A percentile compares a stretch with the other conserved stretches of the same genome.
phyloP scores from a whole-genome alignment of 2,329 filamentous ascomycete species.

The Leptographium lundbergii region DNA sequence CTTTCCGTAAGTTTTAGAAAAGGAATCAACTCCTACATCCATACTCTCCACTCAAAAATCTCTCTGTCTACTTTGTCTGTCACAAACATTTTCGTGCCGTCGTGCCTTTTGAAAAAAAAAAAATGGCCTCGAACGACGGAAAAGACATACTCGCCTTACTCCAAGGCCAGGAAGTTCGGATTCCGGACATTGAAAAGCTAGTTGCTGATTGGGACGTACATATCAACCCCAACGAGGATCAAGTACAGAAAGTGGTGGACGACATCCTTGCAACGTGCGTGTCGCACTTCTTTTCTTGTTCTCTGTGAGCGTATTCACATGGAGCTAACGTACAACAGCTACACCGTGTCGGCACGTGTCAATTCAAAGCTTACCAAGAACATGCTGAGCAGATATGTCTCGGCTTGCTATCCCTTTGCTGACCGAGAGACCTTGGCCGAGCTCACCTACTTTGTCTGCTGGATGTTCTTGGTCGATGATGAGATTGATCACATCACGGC shows the following conservation, averaged over 20 bases:
- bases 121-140: not conserved
- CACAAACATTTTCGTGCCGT: not conserved
- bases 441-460: not conserved
- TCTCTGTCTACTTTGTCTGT: not conserved
- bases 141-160: not conserved
- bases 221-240: not conserved
- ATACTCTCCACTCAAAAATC: too few relatives aligned
- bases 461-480: not conserved
- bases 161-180: not conserved
- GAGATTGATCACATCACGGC: not conserved
- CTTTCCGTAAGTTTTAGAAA: too few relatives aligned
- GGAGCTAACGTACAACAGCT: not conserved
- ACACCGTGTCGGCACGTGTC: not conserved
- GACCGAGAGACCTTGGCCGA: not conserved
- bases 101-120: not conserved
- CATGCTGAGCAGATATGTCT: not conserved
- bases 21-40: too few relatives aligned
- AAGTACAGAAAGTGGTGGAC: not conserved
- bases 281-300: not conserved
- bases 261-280: not conserved
- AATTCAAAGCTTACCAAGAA: not conserved
- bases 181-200: not conserved
- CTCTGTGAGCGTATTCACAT: not conserved
- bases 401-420: not conserved
- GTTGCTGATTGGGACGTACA: not conserved